phyloP scores from a whole-genome alignment of 2,329 filamentous ascomycete species.

The Exophiala spinifera region DNA sequence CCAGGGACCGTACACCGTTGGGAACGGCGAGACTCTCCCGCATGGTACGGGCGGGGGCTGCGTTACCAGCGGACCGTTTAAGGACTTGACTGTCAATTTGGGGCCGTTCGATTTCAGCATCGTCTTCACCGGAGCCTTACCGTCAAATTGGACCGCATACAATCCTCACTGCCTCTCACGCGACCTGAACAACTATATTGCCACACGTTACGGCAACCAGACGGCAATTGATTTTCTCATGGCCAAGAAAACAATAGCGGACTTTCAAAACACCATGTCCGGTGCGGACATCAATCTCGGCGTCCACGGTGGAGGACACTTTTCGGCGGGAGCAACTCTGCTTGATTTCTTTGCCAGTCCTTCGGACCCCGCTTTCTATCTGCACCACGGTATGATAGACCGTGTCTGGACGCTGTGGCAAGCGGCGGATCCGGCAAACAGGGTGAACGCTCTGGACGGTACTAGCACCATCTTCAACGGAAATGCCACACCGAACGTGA shows the following conservation, averaged over 20 bases:
- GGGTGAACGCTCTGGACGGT: too few relatives aligned
- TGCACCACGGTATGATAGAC: conserved; percentile 50
- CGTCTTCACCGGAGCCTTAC: not conserved
- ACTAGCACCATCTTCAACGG: too few relatives aligned
- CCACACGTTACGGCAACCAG: too few relatives aligned
- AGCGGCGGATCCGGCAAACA: not conserved
- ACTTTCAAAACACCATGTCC: conserved; percentile 40
- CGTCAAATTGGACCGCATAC: conserved; percentile 22
- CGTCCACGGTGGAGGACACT: conserved; percentile 49
- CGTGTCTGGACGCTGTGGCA: conserved; percentile 52
- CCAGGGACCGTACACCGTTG: too few relatives aligned
- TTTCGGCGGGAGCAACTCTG: conserved; percentile 40
- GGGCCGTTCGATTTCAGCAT: conserved; percentile 26
- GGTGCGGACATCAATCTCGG: conserved; percentile 39
- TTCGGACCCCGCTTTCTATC: conserved; percentile 47
- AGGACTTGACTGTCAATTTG: conserved; percentile 35
- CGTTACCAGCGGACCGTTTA: conserved; percentile 36
- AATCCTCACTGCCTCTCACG: conserved; percentile 34
- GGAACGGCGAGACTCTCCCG: too few relatives aligned
- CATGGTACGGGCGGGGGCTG: conserved; percentile 40
- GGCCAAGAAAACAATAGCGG: conserved; percentile 31
- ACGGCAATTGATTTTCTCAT: too few relatives aligned
- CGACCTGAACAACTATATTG: conserved; percentile 28
- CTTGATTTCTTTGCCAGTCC: conserved; percentile 46
- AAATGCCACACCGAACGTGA: too few relatives aligned